Evolutionary conservation across 129 eudicot genomes (phyloP).

Genomic region (Artemisia annua): DNA sequence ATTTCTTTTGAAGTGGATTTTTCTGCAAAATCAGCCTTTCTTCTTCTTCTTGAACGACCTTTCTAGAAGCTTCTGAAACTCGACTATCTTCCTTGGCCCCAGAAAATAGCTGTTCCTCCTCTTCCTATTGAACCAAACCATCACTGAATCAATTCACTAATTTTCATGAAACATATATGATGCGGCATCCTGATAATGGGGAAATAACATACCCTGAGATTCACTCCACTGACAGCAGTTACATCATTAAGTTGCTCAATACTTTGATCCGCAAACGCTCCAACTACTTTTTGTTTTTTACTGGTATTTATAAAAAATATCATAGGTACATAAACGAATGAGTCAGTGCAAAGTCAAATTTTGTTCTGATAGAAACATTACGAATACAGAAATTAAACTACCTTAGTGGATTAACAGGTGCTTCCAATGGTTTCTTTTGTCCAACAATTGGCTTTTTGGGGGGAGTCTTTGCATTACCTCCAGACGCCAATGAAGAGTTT

Average conservation of each 20-base stretch:
- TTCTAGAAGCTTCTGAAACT: slow-evolving; percentile 77
- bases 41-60: slow-evolving; percentile 94
- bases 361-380: slow-evolving; percentile 4
- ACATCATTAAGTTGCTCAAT: slow-evolving; percentile 94
- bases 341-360: slow-evolving; percentile 4
- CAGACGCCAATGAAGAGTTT: no score
- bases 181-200: background rate
- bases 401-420: slow-evolving; percentile 63
- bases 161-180: background rate
- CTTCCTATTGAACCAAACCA: slow-evolving; percentile 57
- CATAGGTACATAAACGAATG: background rate
- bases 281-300: slow-evolving; percentile 81
- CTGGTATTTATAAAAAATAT: slow-evolving; percentile 33
- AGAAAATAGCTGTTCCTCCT: slow-evolving; percentile 82
- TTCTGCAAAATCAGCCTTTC: slow-evolving; percentile 73
- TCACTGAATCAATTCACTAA: slow-evolving; percentile 13
- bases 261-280: slow-evolving; percentile 68
- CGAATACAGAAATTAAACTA: slow-evolving; percentile 29
- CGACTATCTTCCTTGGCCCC: slow-evolving; percentile 79
- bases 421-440: slow-evolving; percentile 73
- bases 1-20: slow-evolving; percentile 70
- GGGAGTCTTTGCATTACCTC: background rate
- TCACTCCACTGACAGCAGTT: slow-evolving; percentile 88
- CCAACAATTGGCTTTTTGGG: slow-evolving; percentile 34
- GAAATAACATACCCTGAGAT: slow-evolving; percentile 65